Evolutionary conservation across 106 monocot species (phyloP).

Genomic region (Narthecium ossifragum): DNA sequence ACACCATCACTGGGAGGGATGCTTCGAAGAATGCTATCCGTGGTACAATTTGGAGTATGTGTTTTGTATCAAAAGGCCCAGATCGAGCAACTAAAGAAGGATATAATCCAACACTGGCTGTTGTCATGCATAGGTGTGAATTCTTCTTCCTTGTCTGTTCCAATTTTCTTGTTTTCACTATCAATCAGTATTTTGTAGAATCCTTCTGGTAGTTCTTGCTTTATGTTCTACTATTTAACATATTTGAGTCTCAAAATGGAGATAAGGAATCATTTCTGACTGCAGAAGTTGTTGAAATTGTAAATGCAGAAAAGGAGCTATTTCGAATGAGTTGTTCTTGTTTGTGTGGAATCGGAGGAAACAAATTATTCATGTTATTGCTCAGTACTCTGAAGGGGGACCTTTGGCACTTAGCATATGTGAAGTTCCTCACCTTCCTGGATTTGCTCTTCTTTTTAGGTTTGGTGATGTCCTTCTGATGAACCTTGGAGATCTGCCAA

Average conservation of each 20-base stretch:
- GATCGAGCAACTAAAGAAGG: constrained; percentile 25
- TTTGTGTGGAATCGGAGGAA: constrained; percentile 43
- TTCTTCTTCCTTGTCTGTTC: background rate
- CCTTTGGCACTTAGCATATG: constrained; percentile 53
- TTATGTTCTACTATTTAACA: no score
- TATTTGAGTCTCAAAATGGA: no score
- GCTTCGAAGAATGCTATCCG: constrained; percentile 13
- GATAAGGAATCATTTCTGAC: no score
- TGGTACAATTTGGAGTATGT: constrained; percentile 98
- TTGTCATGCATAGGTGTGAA: constrained; percentile 70
- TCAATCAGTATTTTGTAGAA: no score
- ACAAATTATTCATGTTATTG: constrained; percentile 35
- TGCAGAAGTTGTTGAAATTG: constrained; percentile 9
- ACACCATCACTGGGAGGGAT: constrained; percentile 14
- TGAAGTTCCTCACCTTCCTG: constrained; percentile 70
- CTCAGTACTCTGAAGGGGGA: constrained; percentile 49
- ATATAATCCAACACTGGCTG: constrained; percentile 53
- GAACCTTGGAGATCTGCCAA: constrained; percentile 66
- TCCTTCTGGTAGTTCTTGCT: no score
- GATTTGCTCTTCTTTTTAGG: constrained; percentile 88
- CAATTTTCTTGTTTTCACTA: no score
- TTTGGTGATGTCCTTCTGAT: constrained; percentile 67
- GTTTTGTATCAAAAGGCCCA: constrained; percentile 63
- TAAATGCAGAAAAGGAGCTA: constrained; percentile 46
- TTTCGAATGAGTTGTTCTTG: constrained; percentile 66